Conservation (phyloP, 306 rosid genomes). For the Quercus berberidifolia region DNA sequence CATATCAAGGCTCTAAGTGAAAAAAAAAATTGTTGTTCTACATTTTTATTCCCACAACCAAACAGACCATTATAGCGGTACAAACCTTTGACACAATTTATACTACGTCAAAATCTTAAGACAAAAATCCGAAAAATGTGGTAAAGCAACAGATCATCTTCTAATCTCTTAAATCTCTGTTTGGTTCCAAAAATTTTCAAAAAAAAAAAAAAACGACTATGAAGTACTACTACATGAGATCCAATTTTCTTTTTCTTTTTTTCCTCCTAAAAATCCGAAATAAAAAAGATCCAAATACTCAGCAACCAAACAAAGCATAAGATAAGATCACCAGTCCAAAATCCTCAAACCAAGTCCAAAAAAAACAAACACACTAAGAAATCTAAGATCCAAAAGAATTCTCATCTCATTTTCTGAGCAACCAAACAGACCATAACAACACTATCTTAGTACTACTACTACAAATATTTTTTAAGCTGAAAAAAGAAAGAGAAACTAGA, state of each 20-base stretch:
- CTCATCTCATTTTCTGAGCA: constrained; percentile 4
- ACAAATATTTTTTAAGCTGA: constrained; percentile 16
- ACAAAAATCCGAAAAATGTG: not conserved
- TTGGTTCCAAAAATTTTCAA: no score
- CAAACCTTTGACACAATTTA: not conserved
- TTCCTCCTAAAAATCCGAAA: not conserved
- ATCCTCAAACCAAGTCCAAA: not conserved
- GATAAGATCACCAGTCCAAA: not conserved
- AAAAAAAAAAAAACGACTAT: no score
- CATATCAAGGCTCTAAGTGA: not conserved
- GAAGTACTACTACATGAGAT: not conserved
- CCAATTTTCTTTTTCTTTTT: not conserved
- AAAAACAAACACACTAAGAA: not conserved
- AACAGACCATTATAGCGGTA: constrained; percentile 5
- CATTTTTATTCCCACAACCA: constrained; percentile 4
- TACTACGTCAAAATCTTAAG: not conserved
- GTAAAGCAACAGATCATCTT: not conserved
- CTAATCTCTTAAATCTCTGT: no score
- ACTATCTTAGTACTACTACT: not conserved
- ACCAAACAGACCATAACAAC: constrained; percentile 4
- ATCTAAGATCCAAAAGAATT: constrained; percentile 15
- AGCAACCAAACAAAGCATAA: not conserved
- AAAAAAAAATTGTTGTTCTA: not conserved
- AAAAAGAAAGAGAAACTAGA: not conserved
- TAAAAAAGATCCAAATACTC: not conserved